phyloP scores from a whole-genome alignment of 768 basidiomycete species.

The Termitomyces sp. region DNA sequence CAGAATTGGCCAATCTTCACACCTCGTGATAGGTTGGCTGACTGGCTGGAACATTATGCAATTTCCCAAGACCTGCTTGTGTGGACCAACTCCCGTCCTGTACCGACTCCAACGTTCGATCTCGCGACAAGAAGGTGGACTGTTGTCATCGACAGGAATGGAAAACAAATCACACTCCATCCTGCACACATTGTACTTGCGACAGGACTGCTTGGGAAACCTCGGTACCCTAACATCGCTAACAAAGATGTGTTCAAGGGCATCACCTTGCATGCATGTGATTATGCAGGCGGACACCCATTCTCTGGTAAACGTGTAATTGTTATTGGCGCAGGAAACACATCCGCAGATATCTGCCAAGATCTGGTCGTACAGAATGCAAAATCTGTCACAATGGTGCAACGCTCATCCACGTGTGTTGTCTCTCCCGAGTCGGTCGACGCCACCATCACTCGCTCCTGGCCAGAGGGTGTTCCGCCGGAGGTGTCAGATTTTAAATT shows the following conservation, averaged over 20 bases:
- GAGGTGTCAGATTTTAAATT: conserved; percentile 21
- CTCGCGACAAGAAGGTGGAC: conserved; percentile 24
- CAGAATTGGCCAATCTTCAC: conserved; percentile 34
- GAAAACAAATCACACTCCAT: conserved; percentile 21
- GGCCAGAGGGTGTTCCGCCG: conserved; percentile 15
- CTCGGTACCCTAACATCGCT: conserved; percentile 23
- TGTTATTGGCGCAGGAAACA: conserved; percentile 37
- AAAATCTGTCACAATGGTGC: conserved; percentile 32
- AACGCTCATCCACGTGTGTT: conserved; percentile 33
- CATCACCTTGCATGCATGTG: conserved; percentile 23
- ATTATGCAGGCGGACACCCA: conserved; percentile 20
- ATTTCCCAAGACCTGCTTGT: conserved; percentile 33
- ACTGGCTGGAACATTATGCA: conserved; percentile 39
- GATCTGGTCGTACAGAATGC: conserved; percentile 28
- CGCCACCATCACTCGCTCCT: conserved; percentile 4
- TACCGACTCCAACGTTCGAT: conserved; percentile 29
- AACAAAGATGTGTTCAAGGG: conserved; percentile 24
- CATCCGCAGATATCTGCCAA: conserved; percentile 30
- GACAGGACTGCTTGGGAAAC: conserved; percentile 28
- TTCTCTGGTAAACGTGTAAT: conserved; percentile 30
- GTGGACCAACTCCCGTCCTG: conserved; percentile 31
- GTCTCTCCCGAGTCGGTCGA: conserved; percentile 8
- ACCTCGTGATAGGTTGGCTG: conserved; percentile 34
- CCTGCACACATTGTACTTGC: conserved; percentile 36
- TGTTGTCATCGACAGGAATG: conserved; percentile 24